These are phyloP conservation scores for Ustilago trichophora DNA, from an alignment of 1,284 basidiomycete species.

Conservation along the genomic window DNA sequence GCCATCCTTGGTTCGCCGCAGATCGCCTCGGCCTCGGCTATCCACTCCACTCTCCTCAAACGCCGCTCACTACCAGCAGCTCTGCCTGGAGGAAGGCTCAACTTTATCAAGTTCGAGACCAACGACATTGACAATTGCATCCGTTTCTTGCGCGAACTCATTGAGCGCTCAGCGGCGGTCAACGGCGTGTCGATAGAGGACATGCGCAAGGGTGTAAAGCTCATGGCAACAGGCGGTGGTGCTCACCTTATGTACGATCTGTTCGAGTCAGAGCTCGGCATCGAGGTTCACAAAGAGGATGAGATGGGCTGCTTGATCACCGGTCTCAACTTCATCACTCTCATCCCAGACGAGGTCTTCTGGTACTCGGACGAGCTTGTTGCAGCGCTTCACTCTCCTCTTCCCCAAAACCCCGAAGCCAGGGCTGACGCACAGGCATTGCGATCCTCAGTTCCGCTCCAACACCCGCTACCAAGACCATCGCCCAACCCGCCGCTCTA, in stretches of 20 bases:
- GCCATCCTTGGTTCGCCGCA: conserved; percentile 45
- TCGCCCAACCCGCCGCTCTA: conserved; percentile 90
- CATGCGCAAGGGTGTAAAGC: conserved; percentile 92
- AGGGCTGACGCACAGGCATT: conserved; percentile 45
- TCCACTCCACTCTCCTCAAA: conserved; percentile 54
- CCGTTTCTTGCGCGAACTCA: conserved; percentile 85
- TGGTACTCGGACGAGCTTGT: conserved; percentile 98
- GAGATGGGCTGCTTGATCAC: conserved; percentile 99
- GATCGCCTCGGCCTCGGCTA: conserved; percentile 39
- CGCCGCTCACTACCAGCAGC: conserved; percentile 58
- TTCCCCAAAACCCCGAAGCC: conserved; percentile 42
- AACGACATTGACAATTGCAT: conserved; percentile 83
- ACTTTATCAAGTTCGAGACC: conserved; percentile 98
- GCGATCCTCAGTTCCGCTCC: conserved; percentile 40
- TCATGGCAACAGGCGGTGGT: conserved; percentile 97
- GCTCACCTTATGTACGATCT: conserved; percentile 92
- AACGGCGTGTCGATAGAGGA: conserved; percentile 88
- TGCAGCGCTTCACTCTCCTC: conserved; percentile 47
- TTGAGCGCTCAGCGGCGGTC: conserved; percentile 83
- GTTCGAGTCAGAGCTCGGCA: conserved; percentile 78
- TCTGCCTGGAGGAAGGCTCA: conserved; percentile 86
- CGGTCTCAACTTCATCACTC: conserved; percentile 93
- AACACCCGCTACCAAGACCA: conserved; percentile 78
- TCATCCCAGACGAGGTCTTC: conserved; percentile 97
- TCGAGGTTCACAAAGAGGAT: conserved; percentile 87